Evolutionary conservation across 768 basidiomycete genomes (phyloP).

Genomic region (Leccinum subtestaceum): DNA sequence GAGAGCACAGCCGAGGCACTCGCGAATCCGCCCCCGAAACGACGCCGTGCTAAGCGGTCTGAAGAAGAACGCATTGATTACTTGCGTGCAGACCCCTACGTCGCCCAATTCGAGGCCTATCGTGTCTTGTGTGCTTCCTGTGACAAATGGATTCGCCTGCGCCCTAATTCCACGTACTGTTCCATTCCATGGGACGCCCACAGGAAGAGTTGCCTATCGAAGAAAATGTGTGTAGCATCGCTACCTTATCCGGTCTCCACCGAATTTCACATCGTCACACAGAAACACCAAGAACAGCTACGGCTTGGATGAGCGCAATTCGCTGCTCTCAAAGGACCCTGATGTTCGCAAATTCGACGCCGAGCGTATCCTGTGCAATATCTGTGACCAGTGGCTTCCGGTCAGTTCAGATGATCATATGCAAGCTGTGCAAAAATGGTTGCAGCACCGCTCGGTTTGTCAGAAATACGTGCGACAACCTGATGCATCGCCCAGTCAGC

Average conservation of each 20-base stretch:
- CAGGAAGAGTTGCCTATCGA: slow-evolving; percentile 76
- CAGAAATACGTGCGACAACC: slow-evolving; percentile 33
- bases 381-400: slow-evolving; percentile 67
- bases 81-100: slow-evolving; percentile 65
- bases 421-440: slow-evolving; percentile 63
- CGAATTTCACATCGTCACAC: slow-evolving; percentile 8
- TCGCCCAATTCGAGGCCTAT: slow-evolving; percentile 79
- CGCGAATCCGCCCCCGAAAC: slow-evolving; percentile 54
- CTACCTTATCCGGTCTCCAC: slow-evolving; percentile 3
- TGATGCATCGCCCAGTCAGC: slow-evolving; percentile 8
- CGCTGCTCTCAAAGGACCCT: slow-evolving; percentile 59
- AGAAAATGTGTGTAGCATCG: slow-evolving; percentile 56
- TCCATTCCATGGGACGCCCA: slow-evolving; percentile 90
- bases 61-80: slow-evolving; percentile 78
- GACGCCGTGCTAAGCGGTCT: slow-evolving; percentile 70
- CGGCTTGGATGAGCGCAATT: slow-evolving; percentile 59
- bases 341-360: slow-evolving; percentile 74
- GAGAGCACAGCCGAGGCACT: slow-evolving; percentile 40
- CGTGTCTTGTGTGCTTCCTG: slow-evolving; percentile 76
- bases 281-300: slow-evolving; percentile 49
- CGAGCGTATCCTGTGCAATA: slow-evolving; percentile 65
- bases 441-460: slow-evolving; percentile 58
- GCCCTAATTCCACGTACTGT: slow-evolving; percentile 84
- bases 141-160: slow-evolving; percentile 83
- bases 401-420: slow-evolving; percentile 59